Evolutionary conservation across 805 yeast genomes (phyloP).

Genomic region (Candida nonsorbophila): DNA sequence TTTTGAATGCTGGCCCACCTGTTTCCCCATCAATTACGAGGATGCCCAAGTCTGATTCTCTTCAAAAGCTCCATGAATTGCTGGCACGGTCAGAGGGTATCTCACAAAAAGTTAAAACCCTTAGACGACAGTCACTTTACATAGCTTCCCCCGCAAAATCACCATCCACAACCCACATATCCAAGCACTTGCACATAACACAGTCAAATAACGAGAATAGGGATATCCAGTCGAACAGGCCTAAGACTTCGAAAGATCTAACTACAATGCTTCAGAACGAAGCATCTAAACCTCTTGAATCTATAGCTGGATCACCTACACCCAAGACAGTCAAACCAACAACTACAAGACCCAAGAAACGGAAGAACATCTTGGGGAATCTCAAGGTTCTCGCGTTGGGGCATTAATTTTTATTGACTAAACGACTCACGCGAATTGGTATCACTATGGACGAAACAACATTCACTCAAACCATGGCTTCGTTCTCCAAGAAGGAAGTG

Average conservation of each 20-base stretch:
- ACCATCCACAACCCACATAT: constrained; percentile 15
- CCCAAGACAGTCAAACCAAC: background rate
- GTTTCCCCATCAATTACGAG: constrained; percentile 1
- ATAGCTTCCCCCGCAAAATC: constrained; percentile 12
- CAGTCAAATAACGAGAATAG: constrained; percentile 2
- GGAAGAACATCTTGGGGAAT: constrained; percentile 1
- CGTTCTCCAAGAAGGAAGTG: background rate
- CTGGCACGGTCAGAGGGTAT: constrained; percentile 11
- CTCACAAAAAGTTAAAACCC: constrained; percentile 6
- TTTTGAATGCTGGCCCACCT: constrained; percentile 22
- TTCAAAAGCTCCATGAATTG: constrained; percentile 25
- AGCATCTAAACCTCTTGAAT: background rate
- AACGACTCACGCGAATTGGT: background rate
- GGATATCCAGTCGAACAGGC: background rate
- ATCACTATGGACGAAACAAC: constrained; percentile 1
- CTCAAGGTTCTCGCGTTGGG: constrained; percentile 1
- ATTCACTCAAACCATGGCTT: background rate
- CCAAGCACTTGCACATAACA: constrained; percentile 5
- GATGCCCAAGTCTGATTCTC: constrained; percentile 22
- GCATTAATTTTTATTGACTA: background rate
- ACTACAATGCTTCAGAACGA: too few species aligned
- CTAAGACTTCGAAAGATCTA: constrained; percentile 2
- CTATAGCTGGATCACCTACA: constrained; percentile 2
- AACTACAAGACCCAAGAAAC: background rate
- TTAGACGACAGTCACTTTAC: constrained; percentile 7